Evolutionary conservation across 352 stramenopile species (phyloP).

Genomic region (Globisporangium irregulare): DNA sequence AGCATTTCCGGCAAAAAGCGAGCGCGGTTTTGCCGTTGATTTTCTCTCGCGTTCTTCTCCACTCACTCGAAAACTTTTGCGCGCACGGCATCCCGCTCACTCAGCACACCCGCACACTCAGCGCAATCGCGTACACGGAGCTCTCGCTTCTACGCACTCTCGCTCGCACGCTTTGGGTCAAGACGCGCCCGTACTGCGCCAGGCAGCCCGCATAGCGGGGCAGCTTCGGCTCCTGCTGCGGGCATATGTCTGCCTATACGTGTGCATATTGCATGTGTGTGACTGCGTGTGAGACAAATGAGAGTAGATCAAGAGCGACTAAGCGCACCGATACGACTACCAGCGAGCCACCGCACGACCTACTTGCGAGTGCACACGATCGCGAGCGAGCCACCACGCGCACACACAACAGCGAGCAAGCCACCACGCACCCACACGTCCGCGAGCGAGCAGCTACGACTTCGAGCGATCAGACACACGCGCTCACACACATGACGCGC

Average conservation of each 20-base stretch:
- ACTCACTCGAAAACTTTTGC: not conserved
- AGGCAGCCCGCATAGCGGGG: not conserved
- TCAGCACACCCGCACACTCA: too few species aligned
- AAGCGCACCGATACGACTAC: not conserved
- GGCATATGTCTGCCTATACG: not conserved
- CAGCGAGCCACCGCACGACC: not conserved
- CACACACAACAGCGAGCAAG: too few species aligned
- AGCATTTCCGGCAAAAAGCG: not conserved
- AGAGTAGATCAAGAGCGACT: not conserved
- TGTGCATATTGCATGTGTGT: slow-evolving; percentile 3
- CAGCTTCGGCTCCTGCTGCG: slow-evolving; percentile 2
- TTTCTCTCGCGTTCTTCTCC: not conserved
- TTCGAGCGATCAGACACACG: slow-evolving; percentile 5
- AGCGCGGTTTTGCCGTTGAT: not conserved
- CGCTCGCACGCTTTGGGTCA: not conserved
- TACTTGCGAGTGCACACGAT: not conserved
- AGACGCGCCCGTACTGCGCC: not conserved
- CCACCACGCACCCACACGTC: too few species aligned
- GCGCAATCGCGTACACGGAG: not conserved
- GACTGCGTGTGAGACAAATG: not conserved
- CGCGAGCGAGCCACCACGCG: slow-evolving; percentile 3
- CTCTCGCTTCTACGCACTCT: not conserved
- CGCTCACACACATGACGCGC: slow-evolving; percentile 4
- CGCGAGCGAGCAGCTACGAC: not conserved
- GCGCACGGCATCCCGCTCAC: not conserved